Conservation (phyloP, 2,329 filamentous ascomycete species). For the Fusarium aywerte region DNA sequence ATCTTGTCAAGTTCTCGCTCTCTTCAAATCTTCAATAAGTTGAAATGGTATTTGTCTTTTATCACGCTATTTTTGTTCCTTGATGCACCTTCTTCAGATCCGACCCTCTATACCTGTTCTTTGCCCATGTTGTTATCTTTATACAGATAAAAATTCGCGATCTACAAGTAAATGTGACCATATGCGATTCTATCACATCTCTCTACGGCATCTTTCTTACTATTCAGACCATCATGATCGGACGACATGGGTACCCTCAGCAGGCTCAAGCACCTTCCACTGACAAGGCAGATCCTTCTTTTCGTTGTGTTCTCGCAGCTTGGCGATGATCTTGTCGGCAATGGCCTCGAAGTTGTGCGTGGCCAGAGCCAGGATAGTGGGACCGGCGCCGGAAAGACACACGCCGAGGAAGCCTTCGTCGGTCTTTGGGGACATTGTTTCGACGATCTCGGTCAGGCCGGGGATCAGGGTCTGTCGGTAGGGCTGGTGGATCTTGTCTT, state of each 20-base stretch:
- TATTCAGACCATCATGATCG: constrained; percentile 41
- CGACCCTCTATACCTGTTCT: background rate
- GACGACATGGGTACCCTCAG: constrained; percentile 72
- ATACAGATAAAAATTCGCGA: background rate
- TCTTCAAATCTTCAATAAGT: background rate
- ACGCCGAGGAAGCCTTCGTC: constrained; percentile 92
- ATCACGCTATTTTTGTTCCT: constrained; percentile 13
- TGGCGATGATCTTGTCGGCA: constrained; percentile 78
- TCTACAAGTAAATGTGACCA: constrained; percentile 13
- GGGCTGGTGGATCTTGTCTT: constrained; percentile 97
- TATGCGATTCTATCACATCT: too few relatives aligned
- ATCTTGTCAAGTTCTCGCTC: too few relatives aligned
- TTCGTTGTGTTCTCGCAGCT: constrained; percentile 70
- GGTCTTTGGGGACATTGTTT: constrained; percentile 87
- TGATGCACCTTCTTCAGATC: background rate
- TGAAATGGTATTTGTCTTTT: background rate
- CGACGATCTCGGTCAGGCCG: constrained; percentile 88
- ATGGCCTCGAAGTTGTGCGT: constrained; percentile 91
- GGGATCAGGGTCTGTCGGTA: constrained; percentile 94
- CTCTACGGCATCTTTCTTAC: background rate
- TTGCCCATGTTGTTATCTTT: background rate
- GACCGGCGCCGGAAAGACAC: constrained; percentile 93
- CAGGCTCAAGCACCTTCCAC: constrained; percentile 90
- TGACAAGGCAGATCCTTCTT: constrained; percentile 78
- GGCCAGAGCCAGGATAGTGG: constrained; percentile 92